Evolutionary conservation across 441 rosid species (phyloP), one percentile per base, ranked within the genome.

Genomic region (Isatis lusitanica): DNA sequence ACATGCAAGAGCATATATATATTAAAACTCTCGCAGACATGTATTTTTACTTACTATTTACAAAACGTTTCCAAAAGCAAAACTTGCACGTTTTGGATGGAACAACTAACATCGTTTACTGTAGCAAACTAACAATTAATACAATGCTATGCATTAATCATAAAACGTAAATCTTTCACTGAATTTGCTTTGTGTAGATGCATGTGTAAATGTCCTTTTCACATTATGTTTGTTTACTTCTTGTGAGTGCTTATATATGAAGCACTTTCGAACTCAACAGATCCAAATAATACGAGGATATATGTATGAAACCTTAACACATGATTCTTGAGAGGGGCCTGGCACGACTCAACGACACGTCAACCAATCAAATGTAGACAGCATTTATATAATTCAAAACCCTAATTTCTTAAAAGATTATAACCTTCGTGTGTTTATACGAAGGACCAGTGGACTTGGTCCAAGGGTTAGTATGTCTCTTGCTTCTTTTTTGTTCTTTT

Each of bases 311-410:
- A 44, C 65, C 70, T 55, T 75, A 63, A 61, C 62, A 48, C 28
- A 61, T 43, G 13, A 42, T 18, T 24, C 17, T 48, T 46, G n/a
- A 26, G n/a, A 51, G 48, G 78, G 70, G 30, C 38, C 74, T 63
- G 42, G 59, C 24, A 55, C 18, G 26, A 39, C 28, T 58, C 6
- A 15, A 60, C 15, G 78, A 74, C 78, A 74, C 64, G 78, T 61
- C 9, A 8, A 44, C 74, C 79, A 75, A 75, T 75, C 60, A 69
- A 44, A 44, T 1, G 12, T 75, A 63, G 70, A 75, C 79, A 75
- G 30, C 74, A 16, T 26, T 44, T 55, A 52, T 6, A 40, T 40
- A 30, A 1, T 6, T 21, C 47, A 68, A 59, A 59, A 9, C 66
- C 72, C 52, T 57, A 56, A 36, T 24, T 10, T 12, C n/a, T 46